These are phyloP conservation scores for Xylariales sp. DNA, from an alignment of 2,329 filamentous ascomycete genomes.

Conservation along the genomic window DNA sequence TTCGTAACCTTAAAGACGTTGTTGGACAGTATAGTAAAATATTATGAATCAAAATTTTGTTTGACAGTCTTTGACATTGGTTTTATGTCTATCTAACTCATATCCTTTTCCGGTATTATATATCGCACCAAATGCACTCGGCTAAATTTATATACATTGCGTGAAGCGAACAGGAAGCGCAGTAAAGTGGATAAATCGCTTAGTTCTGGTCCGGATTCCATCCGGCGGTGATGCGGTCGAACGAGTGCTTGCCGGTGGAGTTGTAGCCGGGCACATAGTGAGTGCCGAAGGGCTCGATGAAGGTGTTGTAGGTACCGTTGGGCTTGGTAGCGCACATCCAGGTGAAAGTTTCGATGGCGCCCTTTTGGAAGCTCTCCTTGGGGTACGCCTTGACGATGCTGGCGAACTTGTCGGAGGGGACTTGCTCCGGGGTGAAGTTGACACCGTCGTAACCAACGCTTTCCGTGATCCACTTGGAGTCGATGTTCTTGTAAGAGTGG, in stretches of 20 bases:
- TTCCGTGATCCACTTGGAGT: conserved; percentile 29
- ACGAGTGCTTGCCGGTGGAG: conserved; percentile 31
- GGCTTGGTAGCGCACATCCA: conserved; percentile 36
- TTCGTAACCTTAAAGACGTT: too few species aligned
- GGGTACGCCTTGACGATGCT: conserved; percentile 30
- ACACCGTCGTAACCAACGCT: conserved; percentile 33
- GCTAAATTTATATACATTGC: background rate
- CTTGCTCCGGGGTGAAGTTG: conserved; percentile 16
- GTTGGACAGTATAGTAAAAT: too few species aligned
- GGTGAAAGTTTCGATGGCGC: conserved; percentile 37
- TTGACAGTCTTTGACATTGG: conserved; percentile 2
- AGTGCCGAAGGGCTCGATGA: conserved; percentile 34
- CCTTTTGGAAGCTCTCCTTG: conserved; percentile 30
- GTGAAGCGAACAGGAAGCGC: background rate
- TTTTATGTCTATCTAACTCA: background rate
- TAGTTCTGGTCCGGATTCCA: conserved; percentile 4
- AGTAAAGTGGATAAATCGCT: background rate
- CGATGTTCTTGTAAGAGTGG: conserved; percentile 34
- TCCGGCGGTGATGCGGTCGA: conserved; percentile 28
- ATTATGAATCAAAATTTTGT: background rate
- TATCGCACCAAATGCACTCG: background rate
- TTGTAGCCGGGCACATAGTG: conserved; percentile 31
- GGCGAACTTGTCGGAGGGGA: conserved; percentile 25
- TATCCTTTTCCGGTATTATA: background rate
- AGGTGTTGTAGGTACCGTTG: conserved; percentile 35